Conservation (phyloP, 768 basidiomycete genomes). For the Tulasnella sp. region DNA sequence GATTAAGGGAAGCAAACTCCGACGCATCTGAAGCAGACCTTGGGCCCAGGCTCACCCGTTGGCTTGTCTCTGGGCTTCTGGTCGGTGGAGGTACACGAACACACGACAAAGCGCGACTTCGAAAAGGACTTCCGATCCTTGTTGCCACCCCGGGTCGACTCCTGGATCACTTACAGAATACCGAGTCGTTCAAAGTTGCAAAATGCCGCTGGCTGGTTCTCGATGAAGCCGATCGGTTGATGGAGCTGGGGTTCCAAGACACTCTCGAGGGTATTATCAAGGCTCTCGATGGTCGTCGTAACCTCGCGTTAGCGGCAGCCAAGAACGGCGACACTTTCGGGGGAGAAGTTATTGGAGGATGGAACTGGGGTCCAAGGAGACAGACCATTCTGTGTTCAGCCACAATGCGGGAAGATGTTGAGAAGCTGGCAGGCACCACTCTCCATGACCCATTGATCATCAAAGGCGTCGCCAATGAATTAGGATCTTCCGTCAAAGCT, state of each 20-base stretch:
- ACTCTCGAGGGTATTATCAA: constrained; percentile 84
- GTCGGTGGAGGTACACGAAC: constrained; percentile 89
- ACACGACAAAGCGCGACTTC: constrained; percentile 91
- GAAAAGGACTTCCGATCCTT: constrained; percentile 91
- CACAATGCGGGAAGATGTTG: constrained; percentile 90
- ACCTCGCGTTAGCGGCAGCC: constrained; percentile 52
- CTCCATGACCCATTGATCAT: constrained; percentile 74
- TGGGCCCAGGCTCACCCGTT: constrained; percentile 59
- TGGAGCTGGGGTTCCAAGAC: constrained; percentile 98
- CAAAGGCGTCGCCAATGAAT: constrained; percentile 41
- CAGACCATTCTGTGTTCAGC: constrained; percentile 93
- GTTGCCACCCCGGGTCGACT: constrained; percentile 93
- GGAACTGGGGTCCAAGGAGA: constrained; percentile 73
- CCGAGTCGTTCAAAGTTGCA: constrained; percentile 82
- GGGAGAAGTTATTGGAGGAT: constrained; percentile 60
- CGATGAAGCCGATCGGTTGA: constrained; percentile 93
- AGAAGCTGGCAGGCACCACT: constrained; percentile 80
- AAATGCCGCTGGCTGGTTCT: constrained; percentile 94
- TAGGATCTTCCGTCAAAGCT: neutral
- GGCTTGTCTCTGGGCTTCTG: constrained; percentile 88
- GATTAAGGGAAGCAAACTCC: constrained; percentile 44
- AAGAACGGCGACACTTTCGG: constrained; percentile 49
- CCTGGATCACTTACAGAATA: constrained; percentile 94
- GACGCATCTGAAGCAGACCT: constrained; percentile 35
- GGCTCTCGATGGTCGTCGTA: constrained; percentile 73